Evolutionary conservation across 495 filamentous ascomycete species (phyloP), one percentile per base, ranked within the genome.

Genomic region (Xylaria venustula): DNA sequence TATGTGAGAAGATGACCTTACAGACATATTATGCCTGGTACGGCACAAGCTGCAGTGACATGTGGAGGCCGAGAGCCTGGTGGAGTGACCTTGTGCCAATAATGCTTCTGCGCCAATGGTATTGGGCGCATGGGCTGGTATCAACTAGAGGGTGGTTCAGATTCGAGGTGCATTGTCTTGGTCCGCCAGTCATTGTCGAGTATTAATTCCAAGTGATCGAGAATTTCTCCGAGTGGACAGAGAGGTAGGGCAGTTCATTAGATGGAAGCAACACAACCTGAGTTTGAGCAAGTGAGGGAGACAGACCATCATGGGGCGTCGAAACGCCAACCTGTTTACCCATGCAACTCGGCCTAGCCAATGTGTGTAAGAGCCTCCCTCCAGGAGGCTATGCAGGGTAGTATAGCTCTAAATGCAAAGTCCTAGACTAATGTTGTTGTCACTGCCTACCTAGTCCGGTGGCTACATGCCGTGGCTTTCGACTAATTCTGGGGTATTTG

Each of bases 141-240:
- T 45, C 36, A 51, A 45, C 46, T 30, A 34, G 5, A 34, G 30
- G 34, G 56, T 26, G 11, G 56, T 50, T 58, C 28, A 32, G 28
- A 20, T 12, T 44, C 8, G 6, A 28, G 37, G 22, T 19, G 36
- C 36, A 32, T 41, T 26, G 28, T 54, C 15, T 45, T n/a, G n/a
- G n/a, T 20, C 53, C 48, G 41, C 57, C 37, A 52, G 56, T 49
- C 20, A 11, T 51, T 48, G 23, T 51, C 37, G 25, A 32, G 47
- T 36, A 52, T 60, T 9, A 42, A 40, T 51, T 32, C 48, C 48
- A 60, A 60, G 17, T 25, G 14, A 26, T 52, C 20, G n/a, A 52
- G 11, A 45, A 52, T 60, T 52, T 60, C 57, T 60, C 57, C 57
- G 57, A 60, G 56, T 59, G 56, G 36, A 28, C 42, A 19, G 30